These are phyloP conservation scores for Limonium bicolor DNA, from an alignment of 148 eudicot species.

Conservation along the genomic window DNA sequence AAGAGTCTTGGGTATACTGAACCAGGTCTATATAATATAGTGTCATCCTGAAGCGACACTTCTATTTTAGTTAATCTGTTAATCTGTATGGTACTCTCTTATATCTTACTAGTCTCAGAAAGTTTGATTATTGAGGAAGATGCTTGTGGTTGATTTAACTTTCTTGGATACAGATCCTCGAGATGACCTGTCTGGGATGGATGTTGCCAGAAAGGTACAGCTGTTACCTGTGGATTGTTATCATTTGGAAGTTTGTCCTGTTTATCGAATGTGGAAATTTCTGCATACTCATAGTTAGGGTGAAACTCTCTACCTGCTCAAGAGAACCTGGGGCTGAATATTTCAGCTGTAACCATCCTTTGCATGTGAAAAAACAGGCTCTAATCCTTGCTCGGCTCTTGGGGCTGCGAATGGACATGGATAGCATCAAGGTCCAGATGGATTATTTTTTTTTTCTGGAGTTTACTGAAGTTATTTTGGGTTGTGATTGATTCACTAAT, in stretches of 20 bases:
- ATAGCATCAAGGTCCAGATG: constrained; percentile 40
- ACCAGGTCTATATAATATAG: too few species aligned
- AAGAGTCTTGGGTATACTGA: constrained; percentile 89
- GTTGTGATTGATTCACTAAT: too few species aligned
- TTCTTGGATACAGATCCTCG: constrained; percentile 71
- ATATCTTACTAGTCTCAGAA: too few species aligned
- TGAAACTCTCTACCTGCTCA: too few species aligned
- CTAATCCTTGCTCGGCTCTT: constrained; percentile 91
- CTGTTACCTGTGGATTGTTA: constrained; percentile 1
- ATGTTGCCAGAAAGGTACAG: constrained; percentile 94
- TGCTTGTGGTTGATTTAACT: constrained; percentile 5
- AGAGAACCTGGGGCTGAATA: too few species aligned
- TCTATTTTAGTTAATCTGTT: too few species aligned
- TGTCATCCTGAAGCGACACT: too few species aligned
- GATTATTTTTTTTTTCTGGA: not conserved
- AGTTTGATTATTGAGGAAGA: too few species aligned
- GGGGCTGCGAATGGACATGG: constrained; percentile 52
- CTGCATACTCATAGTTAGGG: too few species aligned
- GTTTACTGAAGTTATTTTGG: not conserved
- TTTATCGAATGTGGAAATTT: too few species aligned
- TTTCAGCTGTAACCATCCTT: not conserved
- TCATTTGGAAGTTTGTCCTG: too few species aligned
- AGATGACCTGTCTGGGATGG: constrained; percentile 95
- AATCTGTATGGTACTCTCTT: not conserved
- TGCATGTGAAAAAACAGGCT: constrained; percentile 35